A percentile compares a stretch with the other conserved stretches of the same genome.
Evolutionary conservation across 257 asterid species (phyloP).

Genomic region (Salvia rosmarinus): DNA sequence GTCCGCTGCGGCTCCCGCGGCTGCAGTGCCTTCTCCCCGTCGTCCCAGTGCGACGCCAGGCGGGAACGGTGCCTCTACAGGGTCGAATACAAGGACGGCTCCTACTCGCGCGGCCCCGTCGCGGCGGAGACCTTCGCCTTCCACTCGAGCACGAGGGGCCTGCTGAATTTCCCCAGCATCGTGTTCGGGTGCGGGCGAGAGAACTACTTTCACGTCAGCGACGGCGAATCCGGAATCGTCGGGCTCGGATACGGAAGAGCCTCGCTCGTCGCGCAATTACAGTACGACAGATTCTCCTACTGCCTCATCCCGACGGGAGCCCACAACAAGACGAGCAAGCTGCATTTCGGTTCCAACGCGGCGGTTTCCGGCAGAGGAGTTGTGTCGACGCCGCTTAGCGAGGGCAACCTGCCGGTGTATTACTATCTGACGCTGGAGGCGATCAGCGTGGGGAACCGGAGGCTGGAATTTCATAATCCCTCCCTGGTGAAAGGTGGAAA

Average conservation of each 20-base stretch:
- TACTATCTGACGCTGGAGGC: slow-evolving; percentile 50
- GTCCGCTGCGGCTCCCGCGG: slow-evolving; percentile 9
- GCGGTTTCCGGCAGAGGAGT: too few species aligned
- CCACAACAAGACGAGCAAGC: too few species aligned
- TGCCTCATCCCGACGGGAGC: too few species aligned
- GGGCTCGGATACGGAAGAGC: too few species aligned
- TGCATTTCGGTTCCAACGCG: too few species aligned
- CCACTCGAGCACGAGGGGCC: slow-evolving; percentile 19
- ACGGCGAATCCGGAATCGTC: slow-evolving; percentile 50
- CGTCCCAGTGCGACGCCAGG: background rate
- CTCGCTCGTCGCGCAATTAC: too few species aligned
- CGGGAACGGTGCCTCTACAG: slow-evolving; percentile 33
- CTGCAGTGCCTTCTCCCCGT: background rate
- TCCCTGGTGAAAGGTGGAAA: slow-evolving; percentile 33
- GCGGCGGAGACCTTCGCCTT: slow-evolving; percentile 54
- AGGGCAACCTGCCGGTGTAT: too few species aligned
- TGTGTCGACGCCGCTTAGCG: too few species aligned
- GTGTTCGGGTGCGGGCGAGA: slow-evolving; percentile 62
- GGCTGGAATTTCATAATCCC: background rate
- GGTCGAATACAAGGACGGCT: slow-evolving; percentile 40
- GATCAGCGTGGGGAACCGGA: slow-evolving; percentile 39
- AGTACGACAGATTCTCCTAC: too few species aligned
- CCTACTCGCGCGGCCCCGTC: slow-evolving; percentile 44
- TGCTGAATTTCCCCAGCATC: slow-evolving; percentile 32
- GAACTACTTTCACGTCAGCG: slow-evolving; percentile 32